A percentile compares a stretch with the other conserved stretches of the same genome.
These are phyloP conservation scores for Talaromyces sp. DNA, from an alignment of 2,329 filamentous ascomycete genomes.

Conservation along the genomic window DNA sequence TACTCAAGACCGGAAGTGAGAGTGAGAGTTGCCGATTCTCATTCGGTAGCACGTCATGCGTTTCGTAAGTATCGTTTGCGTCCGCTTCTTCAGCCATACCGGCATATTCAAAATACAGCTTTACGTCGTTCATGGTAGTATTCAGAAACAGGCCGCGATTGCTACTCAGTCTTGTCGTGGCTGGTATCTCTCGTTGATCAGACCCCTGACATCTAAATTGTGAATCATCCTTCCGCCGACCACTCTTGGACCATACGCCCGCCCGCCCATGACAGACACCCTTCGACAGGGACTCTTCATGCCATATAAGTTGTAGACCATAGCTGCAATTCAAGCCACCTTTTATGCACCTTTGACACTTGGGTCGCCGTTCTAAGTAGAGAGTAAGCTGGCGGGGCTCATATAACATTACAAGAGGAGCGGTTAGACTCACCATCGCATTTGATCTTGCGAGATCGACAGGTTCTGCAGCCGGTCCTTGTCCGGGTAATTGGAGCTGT, in stretches of 20 bases:
- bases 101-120: constrained; percentile 11
- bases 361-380: constrained; percentile 18
- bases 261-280: constrained; percentile 26
- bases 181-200: neutral
- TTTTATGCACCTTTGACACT: constrained; percentile 23
- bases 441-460: constrained; percentile 23
- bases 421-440: constrained; percentile 23
- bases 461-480: constrained; percentile 24
- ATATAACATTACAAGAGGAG: neutral
- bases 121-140: constrained; percentile 9
- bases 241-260: constrained; percentile 26
- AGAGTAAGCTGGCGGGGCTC: neutral
- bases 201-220: neutral
- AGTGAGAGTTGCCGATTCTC: neutral
- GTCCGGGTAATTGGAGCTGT: constrained; percentile 19
- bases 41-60: neutral
- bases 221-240: neutral
- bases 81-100: neutral
- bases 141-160: constrained; percentile 3
- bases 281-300: constrained; percentile 26
- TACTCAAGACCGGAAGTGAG: neutral
- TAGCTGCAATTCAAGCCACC: constrained; percentile 20
- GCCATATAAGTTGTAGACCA: constrained; percentile 24
- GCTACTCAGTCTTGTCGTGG: neutral
- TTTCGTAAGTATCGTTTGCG: neutral